Conservation (phyloP, 1,284 basidiomycete genomes). For the Rhodotorula sp. region DNA sequence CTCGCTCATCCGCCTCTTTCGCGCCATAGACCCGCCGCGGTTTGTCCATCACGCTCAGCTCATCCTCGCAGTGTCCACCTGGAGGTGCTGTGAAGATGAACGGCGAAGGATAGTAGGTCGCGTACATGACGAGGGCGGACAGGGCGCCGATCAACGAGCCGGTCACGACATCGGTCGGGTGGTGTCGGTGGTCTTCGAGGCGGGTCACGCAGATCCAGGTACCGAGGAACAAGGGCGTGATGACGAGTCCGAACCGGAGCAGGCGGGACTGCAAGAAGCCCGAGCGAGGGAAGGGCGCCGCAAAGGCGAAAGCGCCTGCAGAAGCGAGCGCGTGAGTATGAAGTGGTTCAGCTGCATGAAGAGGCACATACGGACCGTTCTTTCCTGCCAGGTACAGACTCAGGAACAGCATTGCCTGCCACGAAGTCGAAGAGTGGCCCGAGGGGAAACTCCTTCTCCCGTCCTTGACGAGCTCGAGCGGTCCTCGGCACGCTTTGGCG, state of each 20-base stretch:
- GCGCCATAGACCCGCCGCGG: slow-evolving; percentile 13
- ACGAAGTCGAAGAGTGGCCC: slow-evolving; percentile 65
- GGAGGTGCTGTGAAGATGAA: slow-evolving; percentile 9
- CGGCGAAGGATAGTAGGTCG: slow-evolving; percentile 38
- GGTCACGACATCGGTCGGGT: slow-evolving; percentile 36
- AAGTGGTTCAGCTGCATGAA: neutral
- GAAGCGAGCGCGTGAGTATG: neutral
- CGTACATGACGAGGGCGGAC: slow-evolving; percentile 29
- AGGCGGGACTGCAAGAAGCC: slow-evolving; percentile 56
- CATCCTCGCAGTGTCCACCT: slow-evolving; percentile 1
- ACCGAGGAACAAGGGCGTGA: slow-evolving; percentile 56
- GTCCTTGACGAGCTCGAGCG: slow-evolving; percentile 37
- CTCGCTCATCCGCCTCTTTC: neutral
- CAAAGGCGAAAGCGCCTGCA: slow-evolving; percentile 59
- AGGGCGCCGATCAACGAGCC: slow-evolving; percentile 36
- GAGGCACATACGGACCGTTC: slow-evolving; percentile 43
- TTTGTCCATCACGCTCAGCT: slow-evolving; percentile 9
- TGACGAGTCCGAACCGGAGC: slow-evolving; percentile 56
- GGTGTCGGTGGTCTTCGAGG: slow-evolving; percentile 41
- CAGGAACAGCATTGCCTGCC: slow-evolving; percentile 64
- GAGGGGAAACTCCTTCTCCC: slow-evolving; percentile 37
- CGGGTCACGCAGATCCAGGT: slow-evolving; percentile 59
- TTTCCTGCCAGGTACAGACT: slow-evolving; percentile 64
- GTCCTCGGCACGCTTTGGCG: slow-evolving; percentile 61
- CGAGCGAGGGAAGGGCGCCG: slow-evolving; percentile 49